These are phyloP conservation scores for Ascochyta rabiei DNA, from an alignment of 2,329 filamentous ascomycete species.

Conservation along the genomic window DNA sequence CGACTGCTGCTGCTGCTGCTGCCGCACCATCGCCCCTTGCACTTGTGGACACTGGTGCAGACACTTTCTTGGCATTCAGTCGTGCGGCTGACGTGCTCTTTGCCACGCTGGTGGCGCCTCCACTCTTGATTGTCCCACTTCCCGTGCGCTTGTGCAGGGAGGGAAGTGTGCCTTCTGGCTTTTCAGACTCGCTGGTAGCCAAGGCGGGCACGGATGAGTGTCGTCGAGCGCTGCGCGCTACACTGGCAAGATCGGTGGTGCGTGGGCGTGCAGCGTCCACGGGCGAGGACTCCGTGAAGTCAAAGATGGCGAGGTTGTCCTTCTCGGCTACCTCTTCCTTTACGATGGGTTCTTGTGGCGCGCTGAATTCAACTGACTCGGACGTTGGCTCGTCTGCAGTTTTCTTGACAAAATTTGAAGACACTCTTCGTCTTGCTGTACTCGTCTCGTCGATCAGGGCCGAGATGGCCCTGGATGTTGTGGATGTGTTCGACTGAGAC, in stretches of 20 bases:
- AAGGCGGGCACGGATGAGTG: conserved; percentile 42
- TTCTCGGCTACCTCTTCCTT: conserved; percentile 22
- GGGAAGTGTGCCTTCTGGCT: conserved; percentile 25
- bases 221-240: conserved; percentile 35
- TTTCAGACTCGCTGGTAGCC: conserved; percentile 18
- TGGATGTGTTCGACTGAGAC: conserved; percentile 31
- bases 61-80: conserved; percentile 17
- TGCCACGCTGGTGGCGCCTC: conserved; percentile 18
- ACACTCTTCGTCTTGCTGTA: conserved; percentile 30
- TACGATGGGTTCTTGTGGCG: conserved; percentile 4
- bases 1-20: background rate
- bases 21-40: conserved; percentile 16
- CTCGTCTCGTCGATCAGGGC: conserved; percentile 41
- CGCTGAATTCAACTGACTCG: conserved; percentile 9
- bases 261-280: conserved; percentile 27
- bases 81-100: conserved; percentile 27
- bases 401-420: conserved; percentile 2
- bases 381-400: conserved; percentile 3
- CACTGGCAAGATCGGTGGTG: conserved; percentile 37
- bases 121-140: conserved; percentile 30
- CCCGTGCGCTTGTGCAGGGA: conserved; percentile 35
- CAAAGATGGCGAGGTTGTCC: conserved; percentile 46
- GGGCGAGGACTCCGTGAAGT: conserved; percentile 46
- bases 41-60: background rate
- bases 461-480: conserved; percentile 42